A percentile compares a stretch with the other conserved stretches of the same genome.
phyloP scores from a whole-genome alignment of 495 filamentous ascomycete genomes.

The Filosporella fistucella region DNA sequence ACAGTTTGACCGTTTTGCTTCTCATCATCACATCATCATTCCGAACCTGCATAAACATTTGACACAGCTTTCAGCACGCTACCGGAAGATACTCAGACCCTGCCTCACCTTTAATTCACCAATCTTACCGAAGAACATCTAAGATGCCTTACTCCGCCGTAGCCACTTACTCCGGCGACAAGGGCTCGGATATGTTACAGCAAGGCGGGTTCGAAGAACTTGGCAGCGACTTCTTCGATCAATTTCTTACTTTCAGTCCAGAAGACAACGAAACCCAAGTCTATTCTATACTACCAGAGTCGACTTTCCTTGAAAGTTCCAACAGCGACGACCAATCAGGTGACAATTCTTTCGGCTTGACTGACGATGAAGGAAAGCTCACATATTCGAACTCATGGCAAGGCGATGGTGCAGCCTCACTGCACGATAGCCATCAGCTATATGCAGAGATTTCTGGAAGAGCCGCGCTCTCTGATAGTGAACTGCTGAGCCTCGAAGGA shows the following conservation, averaged over 20 bases:
- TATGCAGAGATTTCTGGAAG: conserved; percentile 18
- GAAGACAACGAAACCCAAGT: too few species aligned
- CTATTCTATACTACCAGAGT: too few species aligned
- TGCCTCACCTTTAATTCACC: neutral
- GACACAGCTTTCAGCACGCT: conserved; percentile 1
- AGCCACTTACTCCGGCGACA: conserved; percentile 6
- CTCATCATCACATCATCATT: conserved; percentile 12
- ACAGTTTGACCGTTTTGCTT: conserved; percentile 20
- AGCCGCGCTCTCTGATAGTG: conserved; percentile 20
- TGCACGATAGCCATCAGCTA: conserved; percentile 7
- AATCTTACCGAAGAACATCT: neutral
- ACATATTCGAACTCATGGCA: too few species aligned
- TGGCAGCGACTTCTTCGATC: conserved; percentile 25
- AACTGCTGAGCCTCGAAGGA: conserved; percentile 23
- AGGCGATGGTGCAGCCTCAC: neutral
- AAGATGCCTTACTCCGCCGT: conserved; percentile 21
- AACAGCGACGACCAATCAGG: neutral
- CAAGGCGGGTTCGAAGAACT: conserved; percentile 16
- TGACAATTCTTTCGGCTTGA: neutral
- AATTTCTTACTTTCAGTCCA: conserved; percentile 22
- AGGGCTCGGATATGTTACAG: conserved; percentile 6
- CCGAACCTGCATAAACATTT: conserved; percentile 8
- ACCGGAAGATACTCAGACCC: neutral
- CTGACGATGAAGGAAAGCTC: conserved; percentile 7
- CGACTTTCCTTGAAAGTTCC: neutral